Conservation (phyloP, 768 basidiomycete genomes). For the Leccinum rimulosum region DNA sequence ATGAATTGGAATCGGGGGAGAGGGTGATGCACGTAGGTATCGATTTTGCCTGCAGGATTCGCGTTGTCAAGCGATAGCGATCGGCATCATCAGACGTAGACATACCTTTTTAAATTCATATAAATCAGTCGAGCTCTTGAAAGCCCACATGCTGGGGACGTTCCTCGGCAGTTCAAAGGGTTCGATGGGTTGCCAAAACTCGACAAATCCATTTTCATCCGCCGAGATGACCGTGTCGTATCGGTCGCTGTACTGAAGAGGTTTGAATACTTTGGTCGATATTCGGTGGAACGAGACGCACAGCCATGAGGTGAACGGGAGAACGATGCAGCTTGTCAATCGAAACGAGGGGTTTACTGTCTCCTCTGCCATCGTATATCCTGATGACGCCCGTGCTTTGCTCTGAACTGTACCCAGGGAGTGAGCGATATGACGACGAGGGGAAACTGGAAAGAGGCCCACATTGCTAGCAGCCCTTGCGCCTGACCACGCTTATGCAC, state of each 20-base stretch:
- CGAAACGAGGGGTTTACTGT: slow-evolving; percentile 71
- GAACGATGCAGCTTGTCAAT: slow-evolving; percentile 78
- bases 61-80: neutral
- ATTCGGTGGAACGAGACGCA: slow-evolving; percentile 37
- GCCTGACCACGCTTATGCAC: slow-evolving; percentile 88
- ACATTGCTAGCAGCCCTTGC: slow-evolving; percentile 87
- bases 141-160: slow-evolving; percentile 80
- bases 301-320: slow-evolving; percentile 90
- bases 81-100: neutral
- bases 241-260: slow-evolving; percentile 76
- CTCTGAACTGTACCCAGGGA: slow-evolving; percentile 63
- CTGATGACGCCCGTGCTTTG: slow-evolving; percentile 68
- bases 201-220: slow-evolving; percentile 91
- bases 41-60: slow-evolving; percentile 68
- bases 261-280: neutral
- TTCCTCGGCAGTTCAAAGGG: slow-evolving; percentile 84
- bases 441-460: slow-evolving; percentile 34
- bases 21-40: slow-evolving; percentile 89
- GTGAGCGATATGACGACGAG: slow-evolving; percentile 7
- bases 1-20: slow-evolving; percentile 85
- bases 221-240: slow-evolving; percentile 93
- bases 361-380: slow-evolving; percentile 91
- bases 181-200: slow-evolving; percentile 93
- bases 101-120: slow-evolving; percentile 97
- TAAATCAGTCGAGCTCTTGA: slow-evolving; percentile 87